Evolutionary conservation across 2,329 filamentous ascomycete species (phyloP).

Genomic region (Colletotrichum siamense): DNA sequence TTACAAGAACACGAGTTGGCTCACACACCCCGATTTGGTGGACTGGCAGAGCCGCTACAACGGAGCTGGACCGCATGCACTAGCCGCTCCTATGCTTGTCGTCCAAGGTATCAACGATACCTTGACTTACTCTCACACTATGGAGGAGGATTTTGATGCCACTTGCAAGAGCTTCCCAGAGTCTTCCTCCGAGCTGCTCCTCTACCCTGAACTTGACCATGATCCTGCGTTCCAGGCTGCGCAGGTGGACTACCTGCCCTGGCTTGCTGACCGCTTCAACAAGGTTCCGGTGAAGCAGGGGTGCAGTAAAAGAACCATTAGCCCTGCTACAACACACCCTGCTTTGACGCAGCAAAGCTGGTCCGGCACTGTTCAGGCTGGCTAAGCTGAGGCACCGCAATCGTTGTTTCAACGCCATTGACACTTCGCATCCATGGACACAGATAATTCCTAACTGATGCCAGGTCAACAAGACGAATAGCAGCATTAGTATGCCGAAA

Average conservation of each 20-base stretch:
- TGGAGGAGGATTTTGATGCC: background rate
- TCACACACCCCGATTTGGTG: background rate
- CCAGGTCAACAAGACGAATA: too few relatives aligned
- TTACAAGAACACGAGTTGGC: constrained; percentile 18
- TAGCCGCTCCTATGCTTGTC: constrained; percentile 27
- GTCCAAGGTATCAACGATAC: constrained; percentile 25
- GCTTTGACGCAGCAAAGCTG: background rate
- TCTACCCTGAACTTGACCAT: background rate
- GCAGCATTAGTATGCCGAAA: background rate
- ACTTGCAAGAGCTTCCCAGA: background rate
- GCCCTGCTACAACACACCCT: background rate
- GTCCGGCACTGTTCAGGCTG: background rate
- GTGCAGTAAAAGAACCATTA: background rate
- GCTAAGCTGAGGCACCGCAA: background rate
- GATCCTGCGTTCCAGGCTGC: background rate
- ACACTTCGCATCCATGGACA: too few relatives aligned
- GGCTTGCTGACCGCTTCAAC: constrained; percentile 10
- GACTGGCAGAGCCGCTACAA: constrained; percentile 12
- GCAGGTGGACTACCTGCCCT: constrained; percentile 4
- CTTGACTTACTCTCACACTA: constrained; percentile 6
- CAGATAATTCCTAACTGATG: background rate
- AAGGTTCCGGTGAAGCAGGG: background rate
- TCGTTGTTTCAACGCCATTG: background rate
- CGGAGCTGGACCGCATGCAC: constrained; percentile 21
- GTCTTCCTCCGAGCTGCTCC: background rate